phyloP scores from a whole-genome alignment of 2,329 filamentous ascomycete genomes.

The Aureobasidium mangrovei region DNA sequence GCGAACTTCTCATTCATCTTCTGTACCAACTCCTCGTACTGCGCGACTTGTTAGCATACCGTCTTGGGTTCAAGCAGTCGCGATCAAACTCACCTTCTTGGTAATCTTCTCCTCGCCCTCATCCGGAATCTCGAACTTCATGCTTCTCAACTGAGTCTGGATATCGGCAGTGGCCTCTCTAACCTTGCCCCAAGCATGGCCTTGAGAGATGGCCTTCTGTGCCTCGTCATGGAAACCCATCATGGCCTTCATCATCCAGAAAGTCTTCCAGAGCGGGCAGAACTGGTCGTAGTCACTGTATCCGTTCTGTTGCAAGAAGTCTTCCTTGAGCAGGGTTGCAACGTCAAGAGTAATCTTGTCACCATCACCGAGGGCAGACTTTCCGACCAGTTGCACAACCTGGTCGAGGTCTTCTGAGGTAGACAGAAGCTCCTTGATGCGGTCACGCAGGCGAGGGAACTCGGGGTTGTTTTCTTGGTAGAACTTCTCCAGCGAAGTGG shows the following conservation, averaged over 20 bases:
- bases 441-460: constrained; percentile 85
- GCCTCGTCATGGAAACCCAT: constrained; percentile 96
- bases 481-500: constrained; percentile 74
- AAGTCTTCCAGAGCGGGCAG: constrained; percentile 98
- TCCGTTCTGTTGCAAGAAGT: constrained; percentile 98
- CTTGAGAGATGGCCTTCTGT: constrained; percentile 87
- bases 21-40: constrained; percentile 90
- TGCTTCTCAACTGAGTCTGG: constrained; percentile 72
- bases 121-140: constrained; percentile 93
- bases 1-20: constrained; percentile 97
- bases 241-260: constrained; percentile 99
- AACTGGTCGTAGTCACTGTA: constrained; percentile 99
- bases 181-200: constrained; percentile 86
- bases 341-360: constrained; percentile 99
- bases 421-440: constrained; percentile 85
- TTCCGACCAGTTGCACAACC: constrained; percentile 96
- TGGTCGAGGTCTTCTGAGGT: constrained; percentile 97
- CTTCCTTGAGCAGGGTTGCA: constrained; percentile 86
- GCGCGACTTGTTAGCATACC: constrained; percentile 32
- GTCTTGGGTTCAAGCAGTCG: constrained; percentile 2
- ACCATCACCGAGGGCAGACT: constrained; percentile 87
- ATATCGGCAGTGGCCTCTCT: constrained; percentile 83
- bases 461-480: constrained; percentile 92
- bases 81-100: constrained; percentile 60
- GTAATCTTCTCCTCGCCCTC: constrained; percentile 72